Evolutionary conservation across 257 asterid species (phyloP).

Genomic region (Solanum bulbocastanum): DNA sequence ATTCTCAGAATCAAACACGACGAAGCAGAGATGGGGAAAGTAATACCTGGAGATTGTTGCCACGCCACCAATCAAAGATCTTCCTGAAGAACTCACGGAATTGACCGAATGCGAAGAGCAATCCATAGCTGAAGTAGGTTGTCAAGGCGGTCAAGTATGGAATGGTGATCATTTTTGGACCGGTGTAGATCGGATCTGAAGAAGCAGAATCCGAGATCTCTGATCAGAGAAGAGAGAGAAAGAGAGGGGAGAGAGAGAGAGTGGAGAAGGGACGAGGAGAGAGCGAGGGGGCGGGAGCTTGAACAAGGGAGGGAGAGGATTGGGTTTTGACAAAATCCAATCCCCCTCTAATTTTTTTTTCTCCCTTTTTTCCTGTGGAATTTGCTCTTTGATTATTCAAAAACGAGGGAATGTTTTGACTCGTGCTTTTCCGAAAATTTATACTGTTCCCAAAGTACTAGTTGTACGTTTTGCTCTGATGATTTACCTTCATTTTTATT

Average conservation of each 20-base stretch:
- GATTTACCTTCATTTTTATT: background rate
- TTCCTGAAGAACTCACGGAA: conserved; percentile 81
- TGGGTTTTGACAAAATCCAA: background rate
- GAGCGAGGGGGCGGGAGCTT: conserved; percentile 1
- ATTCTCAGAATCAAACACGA: background rate
- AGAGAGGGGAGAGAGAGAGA: background rate
- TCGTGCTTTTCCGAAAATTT: background rate
- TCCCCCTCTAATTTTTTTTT: background rate
- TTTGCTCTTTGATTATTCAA: background rate
- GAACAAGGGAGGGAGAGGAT: background rate
- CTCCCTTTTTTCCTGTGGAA: background rate
- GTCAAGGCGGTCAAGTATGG: conserved; percentile 91
- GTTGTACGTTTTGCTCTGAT: background rate
- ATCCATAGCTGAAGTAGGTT: conserved; percentile 94
- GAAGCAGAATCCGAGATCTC: conserved; percentile 18
- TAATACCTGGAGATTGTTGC: conserved; percentile 65
- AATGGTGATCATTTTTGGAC: conserved; percentile 62
- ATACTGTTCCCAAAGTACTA: background rate
- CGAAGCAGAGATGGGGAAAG: background rate
- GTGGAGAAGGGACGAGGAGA: background rate
- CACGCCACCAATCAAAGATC: conserved; percentile 60
- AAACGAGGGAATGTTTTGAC: background rate
- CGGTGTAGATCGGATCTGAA: conserved; percentile 26
- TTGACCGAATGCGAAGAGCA: conserved; percentile 92
- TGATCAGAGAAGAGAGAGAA: conserved; percentile 1